Evolutionary conservation across 768 basidiomycete genomes (phyloP), one percentile per base, ranked within the genome.

Genomic region (Lanmaoa pseudosensibilis): DNA sequence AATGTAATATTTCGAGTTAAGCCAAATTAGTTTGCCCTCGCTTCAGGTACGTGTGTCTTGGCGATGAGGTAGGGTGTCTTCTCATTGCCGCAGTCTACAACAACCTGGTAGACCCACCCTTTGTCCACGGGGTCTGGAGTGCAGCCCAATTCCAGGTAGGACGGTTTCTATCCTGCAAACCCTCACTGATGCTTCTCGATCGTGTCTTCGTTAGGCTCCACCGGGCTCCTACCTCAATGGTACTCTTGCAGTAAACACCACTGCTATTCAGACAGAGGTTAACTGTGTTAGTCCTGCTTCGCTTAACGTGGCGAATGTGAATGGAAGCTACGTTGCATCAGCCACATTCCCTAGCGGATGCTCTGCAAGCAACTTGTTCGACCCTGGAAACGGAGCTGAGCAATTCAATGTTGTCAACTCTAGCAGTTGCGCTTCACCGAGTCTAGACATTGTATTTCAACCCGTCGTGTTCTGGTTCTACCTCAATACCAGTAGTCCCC

Each of bases 401-500:
- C 85, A 85, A 64, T 86, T 80, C 61, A 80, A 78, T 43, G 84
- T 83, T 4, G 48, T 70, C 19, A 75, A 77, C 2, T 60, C 75
- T 10, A 58, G 73, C 50, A 70, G 73, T 62, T 68, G 74, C 55
- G 55, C 62, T 47, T 34, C 55, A 59, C 41, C 67, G 5, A 62
- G 71, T 34, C 55, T 77, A 32, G 61, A 73, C 37, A 70, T 78
- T 32, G 58, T 62, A 23, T 77, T 78, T 56, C 79, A 76, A 36
- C 84, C 87, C 9, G 83, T 88, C 41, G 78, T 88, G 73, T 89
- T 88, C 62, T 89, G 86, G 86, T 87, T 68, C 65, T 86, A 77
- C 65, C 74, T 80, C 32, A 65, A 74, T 43, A 62, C 65, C 46
- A 61, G 68, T 18, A 71, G 58, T 23, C 66, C 73, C 13, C 73